Evolutionary conservation across 371 early-diverging fungal species (phyloP).

Genomic region (Amoeboaphelidium protococcarum): DNA sequence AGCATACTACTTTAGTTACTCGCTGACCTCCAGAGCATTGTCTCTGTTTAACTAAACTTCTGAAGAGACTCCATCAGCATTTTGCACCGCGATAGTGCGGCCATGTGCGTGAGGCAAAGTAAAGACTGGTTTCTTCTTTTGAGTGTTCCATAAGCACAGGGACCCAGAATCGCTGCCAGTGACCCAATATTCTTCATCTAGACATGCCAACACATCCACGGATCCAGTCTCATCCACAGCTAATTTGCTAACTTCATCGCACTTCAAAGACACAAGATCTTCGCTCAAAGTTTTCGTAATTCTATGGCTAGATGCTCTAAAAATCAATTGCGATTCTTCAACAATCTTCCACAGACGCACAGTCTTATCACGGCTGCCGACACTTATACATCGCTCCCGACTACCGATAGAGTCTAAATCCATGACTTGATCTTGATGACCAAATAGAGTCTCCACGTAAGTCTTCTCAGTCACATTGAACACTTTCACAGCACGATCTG

Average conservation of each 20-base stretch:
- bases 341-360: conserved; percentile 78
- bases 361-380: conserved; percentile 71
- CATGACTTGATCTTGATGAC: conserved; percentile 74
- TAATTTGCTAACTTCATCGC: too few species aligned
- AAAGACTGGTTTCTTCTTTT: conserved; percentile 67
- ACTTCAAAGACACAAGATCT: too few species aligned
- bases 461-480: conserved; percentile 75
- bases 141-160: conserved; percentile 66
- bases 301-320: conserved; percentile 27
- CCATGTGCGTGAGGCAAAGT: conserved; percentile 53
- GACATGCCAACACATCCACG: conserved; percentile 55
- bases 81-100: too few species aligned
- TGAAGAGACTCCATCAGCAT: too few species aligned
- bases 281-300: conserved; percentile 7
- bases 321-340: conserved; percentile 77
- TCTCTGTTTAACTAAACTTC: too few species aligned
- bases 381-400: conserved; percentile 74
- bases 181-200: conserved; percentile 70
- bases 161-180: conserved; percentile 68
- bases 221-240: conserved; percentile 26
- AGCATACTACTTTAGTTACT: conserved; percentile 13
- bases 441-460: conserved; percentile 89
- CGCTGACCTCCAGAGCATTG: too few species aligned
- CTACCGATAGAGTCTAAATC: conserved; percentile 37
- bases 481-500: conserved; percentile 77